phyloP scores from a whole-genome alignment of 768 basidiomycete genomes.

The Gyrodon lividus region DNA sequence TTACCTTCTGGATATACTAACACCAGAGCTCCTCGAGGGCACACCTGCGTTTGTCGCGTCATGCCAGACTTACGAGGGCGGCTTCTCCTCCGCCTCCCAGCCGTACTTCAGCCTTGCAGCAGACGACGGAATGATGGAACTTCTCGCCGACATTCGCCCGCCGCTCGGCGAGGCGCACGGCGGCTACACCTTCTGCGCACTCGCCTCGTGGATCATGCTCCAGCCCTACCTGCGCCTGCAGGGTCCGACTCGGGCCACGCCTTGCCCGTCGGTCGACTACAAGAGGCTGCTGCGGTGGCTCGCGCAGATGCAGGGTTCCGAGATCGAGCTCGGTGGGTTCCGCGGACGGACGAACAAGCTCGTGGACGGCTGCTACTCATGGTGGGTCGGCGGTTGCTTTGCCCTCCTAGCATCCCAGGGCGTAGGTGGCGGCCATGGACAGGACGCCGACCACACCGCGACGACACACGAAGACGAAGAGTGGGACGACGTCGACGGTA shows the following conservation, averaged over 20 bases:
- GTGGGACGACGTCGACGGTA: slow-evolving; percentile 78
- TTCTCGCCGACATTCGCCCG: slow-evolving; percentile 55
- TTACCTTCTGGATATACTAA: slow-evolving; percentile 79
- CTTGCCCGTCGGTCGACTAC: slow-evolving; percentile 51
- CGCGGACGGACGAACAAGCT: slow-evolving; percentile 93
- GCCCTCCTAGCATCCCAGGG: slow-evolving; percentile 65
- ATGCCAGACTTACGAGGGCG: slow-evolving; percentile 98
- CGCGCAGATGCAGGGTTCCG: slow-evolving; percentile 79
- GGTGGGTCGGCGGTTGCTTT: slow-evolving; percentile 97
- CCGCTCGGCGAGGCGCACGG: slow-evolving; percentile 95
- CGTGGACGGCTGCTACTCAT: slow-evolving; percentile 99
- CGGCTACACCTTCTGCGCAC: slow-evolving; percentile 93
- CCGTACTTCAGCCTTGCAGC: slow-evolving; percentile 50
- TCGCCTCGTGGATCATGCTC: slow-evolving; percentile 81
- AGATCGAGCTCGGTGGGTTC: slow-evolving; percentile 89
- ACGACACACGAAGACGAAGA: slow-evolving; percentile 33
- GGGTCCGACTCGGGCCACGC: slow-evolving; percentile 11
- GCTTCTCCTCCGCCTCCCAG: slow-evolving; percentile 80
- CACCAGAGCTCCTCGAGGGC: slow-evolving; percentile 79
- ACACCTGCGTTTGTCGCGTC: slow-evolving; percentile 79
- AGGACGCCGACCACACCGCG: slow-evolving; percentile 19
- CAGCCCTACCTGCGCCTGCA: slow-evolving; percentile 47
- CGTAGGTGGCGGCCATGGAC: slow-evolving; percentile 37
- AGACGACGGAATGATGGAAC: slow-evolving; percentile 16
- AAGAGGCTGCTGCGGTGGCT: slow-evolving; percentile 74